Evolutionary conservation across 1,284 basidiomycete genomes (phyloP).

Genomic region (Inonotus obliquus): DNA sequence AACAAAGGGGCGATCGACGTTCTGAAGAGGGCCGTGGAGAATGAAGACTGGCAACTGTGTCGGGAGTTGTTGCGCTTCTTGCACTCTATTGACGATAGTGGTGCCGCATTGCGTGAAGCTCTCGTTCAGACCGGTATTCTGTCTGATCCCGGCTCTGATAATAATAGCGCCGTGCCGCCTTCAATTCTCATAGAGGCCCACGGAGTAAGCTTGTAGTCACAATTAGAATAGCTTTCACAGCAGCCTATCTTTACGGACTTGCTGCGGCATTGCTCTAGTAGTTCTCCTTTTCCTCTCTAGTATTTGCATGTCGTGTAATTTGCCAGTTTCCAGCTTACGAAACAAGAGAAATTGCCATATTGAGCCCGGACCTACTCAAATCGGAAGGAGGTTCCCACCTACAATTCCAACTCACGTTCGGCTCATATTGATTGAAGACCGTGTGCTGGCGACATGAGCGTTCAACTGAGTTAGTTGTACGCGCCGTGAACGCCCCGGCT

Average conservation of each 20-base stretch:
- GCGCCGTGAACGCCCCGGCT: background rate
- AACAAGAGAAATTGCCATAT: too few relatives aligned
- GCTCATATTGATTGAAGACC: too few relatives aligned
- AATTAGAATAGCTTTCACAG: background rate
- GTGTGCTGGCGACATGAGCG: too few relatives aligned
- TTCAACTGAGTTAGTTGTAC: too few relatives aligned
- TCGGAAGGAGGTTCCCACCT: too few relatives aligned
- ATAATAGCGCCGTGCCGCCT: background rate
- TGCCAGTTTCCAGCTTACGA: too few relatives aligned
- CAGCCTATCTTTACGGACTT: background rate
- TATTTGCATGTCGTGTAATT: too few relatives aligned
- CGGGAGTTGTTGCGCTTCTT: slow-evolving; percentile 89
- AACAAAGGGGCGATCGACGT: slow-evolving; percentile 77
- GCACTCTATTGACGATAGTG: slow-evolving; percentile 85
- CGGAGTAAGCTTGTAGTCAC: background rate
- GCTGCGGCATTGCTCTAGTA: too few relatives aligned
- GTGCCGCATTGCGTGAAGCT: slow-evolving; percentile 62
- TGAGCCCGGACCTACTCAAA: too few relatives aligned
- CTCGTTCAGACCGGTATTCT: slow-evolving; percentile 36
- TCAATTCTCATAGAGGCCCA: background rate
- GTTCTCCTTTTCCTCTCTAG: too few relatives aligned
- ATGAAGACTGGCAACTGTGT: slow-evolving; percentile 77
- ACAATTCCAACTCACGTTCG: too few relatives aligned
- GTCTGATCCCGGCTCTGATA: background rate
- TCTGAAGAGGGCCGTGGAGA: slow-evolving; percentile 67